Base-by-base conservation (phyloP, 1,139 yeast genomes). In the Waltiozyma sp. region DNA sequence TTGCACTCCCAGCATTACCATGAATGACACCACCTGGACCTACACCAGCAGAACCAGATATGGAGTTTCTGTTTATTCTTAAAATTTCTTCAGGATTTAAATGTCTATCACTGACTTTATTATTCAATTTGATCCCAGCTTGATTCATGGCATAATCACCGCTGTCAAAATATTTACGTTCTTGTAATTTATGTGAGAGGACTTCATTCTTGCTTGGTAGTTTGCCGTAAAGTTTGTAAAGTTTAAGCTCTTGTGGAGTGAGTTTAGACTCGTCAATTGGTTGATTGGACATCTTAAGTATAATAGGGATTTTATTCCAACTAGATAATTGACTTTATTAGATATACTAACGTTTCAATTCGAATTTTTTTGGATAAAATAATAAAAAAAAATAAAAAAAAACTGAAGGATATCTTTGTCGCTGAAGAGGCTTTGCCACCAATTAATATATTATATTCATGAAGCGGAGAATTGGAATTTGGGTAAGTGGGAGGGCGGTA, bases 141-240 rank as follows among this genome's bases (percentile, higher is more conserved):
- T 88, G 82, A 51, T 86, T 87, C 76, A 91, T 76, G 23, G 97
- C 97, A 61, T 93, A 91, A 64, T 91, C 99, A 19, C 98, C 98
- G 48, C 95, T 85, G 57, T 91, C 99, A 59, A 91, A 93, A 64
- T 83, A 91, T 65, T 88, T 88, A 56, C 96, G 79, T 55, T 91
- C 97, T 61, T 82, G 82, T 53, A 83, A 67, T 61, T 86, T 87
- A 51, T 83, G 77, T 45, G 85, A 74, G 47, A 91, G 72, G 35
- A 91, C 70, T 51, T 89, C 96, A 47, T 84, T 84, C 44, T 83
- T 80, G 35, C 91, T 76, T 38, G 98, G 98, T 45, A 91, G 68
- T 59, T 81, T 84, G 31, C 97, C 97, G 60, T 89, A 89, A 69
- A 88, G 67, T 56, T 77, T 81, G 65, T 80, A 81, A 34, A 89